Evolutionary conservation across 805 yeast species (phyloP).

Genomic region (Candida chilensis): DNA sequence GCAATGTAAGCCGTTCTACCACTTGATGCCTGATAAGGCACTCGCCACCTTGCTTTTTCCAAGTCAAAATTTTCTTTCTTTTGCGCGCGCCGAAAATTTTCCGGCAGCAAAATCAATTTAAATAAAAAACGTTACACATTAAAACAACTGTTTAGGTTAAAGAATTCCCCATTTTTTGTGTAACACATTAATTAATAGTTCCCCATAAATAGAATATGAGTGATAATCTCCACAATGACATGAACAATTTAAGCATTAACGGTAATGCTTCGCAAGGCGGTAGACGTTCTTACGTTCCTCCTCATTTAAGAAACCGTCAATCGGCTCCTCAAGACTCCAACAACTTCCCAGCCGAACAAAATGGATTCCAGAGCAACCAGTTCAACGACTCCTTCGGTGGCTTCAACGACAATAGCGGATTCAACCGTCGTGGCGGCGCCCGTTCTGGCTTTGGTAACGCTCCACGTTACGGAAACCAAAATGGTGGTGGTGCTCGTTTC

Average conservation of each 20-base stretch:
- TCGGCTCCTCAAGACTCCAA: slow-evolving; percentile 1
- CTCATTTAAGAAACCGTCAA: slow-evolving; percentile 28
- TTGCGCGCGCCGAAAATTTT: too few relatives aligned
- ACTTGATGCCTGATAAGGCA: too few relatives aligned
- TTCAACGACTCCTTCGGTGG: slow-evolving; percentile 13
- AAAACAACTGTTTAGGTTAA: too few relatives aligned
- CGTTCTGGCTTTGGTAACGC: slow-evolving; percentile 20
- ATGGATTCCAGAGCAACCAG: slow-evolving; percentile 6
- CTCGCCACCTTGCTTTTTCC: too few relatives aligned
- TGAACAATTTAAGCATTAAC: slow-evolving; percentile 46
- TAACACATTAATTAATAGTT: too few relatives aligned
- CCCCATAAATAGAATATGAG: slow-evolving; percentile 37
- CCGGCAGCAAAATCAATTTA: too few relatives aligned
- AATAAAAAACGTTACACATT: too few relatives aligned
- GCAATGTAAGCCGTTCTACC: too few relatives aligned
- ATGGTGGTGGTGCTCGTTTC: slow-evolving; percentile 15
- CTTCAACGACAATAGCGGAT: slow-evolving; percentile 15
- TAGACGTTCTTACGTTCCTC: slow-evolving; percentile 33
- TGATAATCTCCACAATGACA: slow-evolving; percentile 46
- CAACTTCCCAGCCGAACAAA: slow-evolving; percentile 6
- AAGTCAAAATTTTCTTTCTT: too few relatives aligned
- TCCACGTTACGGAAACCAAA: slow-evolving; percentile 18
- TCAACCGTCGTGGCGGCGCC: slow-evolving; percentile 14
- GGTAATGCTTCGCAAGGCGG: slow-evolving; percentile 15
- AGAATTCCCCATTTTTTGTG: too few relatives aligned